These are phyloP conservation scores for Knoxia roxburghii DNA, from an alignment of 257 asterid species.

Conservation along the genomic window DNA sequence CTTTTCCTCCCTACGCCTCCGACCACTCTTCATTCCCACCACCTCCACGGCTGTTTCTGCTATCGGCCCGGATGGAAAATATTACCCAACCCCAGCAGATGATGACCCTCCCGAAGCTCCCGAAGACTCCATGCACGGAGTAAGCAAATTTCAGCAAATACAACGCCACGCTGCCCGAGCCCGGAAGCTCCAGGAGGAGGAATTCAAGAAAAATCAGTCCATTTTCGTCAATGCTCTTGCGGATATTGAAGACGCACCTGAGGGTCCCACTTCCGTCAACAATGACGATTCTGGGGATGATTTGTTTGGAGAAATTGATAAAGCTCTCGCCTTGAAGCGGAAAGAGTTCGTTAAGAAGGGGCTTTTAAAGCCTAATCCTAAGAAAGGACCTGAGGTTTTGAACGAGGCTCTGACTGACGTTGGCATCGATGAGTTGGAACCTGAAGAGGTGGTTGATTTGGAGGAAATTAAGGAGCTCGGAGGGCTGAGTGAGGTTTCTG, in stretches of 20 bases:
- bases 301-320: constrained; percentile 87
- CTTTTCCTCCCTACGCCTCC: constrained; percentile 23
- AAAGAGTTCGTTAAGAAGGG: constrained; percentile 81
- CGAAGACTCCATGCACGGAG: constrained; percentile 97
- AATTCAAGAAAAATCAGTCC: constrained; percentile 58
- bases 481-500: constrained; percentile 42
- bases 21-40: constrained; percentile 31
- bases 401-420: constrained; percentile 21
- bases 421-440: constrained; percentile 62
- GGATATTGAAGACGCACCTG: constrained; percentile 56
- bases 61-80: constrained; percentile 71
- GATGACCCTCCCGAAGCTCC: constrained; percentile 97
- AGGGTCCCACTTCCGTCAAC: constrained; percentile 14
- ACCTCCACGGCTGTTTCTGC: constrained; percentile 42
- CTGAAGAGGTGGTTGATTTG: constrained; percentile 85
- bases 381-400: constrained; percentile 10
- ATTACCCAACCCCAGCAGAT: constrained; percentile 72
- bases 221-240: constrained; percentile 64
- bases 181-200: constrained; percentile 59
- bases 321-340: constrained; percentile 81
- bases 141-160: constrained; percentile 78
- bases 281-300: constrained; percentile 62
- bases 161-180: constrained; percentile 79
- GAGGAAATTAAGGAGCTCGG: constrained; percentile 80
- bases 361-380: constrained; percentile 48